These are phyloP conservation scores for Alternaria ethzedia DNA, from an alignment of 2,329 filamentous ascomycete genomes.

Conservation along the genomic window DNA sequence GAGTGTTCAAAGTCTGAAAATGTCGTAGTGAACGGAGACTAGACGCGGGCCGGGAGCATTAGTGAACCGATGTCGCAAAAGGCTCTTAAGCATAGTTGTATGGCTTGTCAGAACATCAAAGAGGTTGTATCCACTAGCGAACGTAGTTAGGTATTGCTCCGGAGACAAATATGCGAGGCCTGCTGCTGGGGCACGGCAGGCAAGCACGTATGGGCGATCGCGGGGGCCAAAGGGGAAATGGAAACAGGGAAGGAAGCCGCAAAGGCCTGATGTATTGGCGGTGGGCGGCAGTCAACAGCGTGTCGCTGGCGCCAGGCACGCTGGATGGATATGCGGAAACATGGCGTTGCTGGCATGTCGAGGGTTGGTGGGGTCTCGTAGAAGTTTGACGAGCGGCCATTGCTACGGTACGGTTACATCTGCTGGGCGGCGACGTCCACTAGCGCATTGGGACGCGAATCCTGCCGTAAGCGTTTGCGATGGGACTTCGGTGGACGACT, in stretches of 20 bases:
- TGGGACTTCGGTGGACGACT: slow-evolving; percentile 20
- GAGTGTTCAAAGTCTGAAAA: slow-evolving; percentile 25
- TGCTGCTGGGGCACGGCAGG: slow-evolving; percentile 38
- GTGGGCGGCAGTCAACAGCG: slow-evolving; percentile 17
- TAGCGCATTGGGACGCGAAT: slow-evolving; percentile 25
- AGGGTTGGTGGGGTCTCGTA: slow-evolving; percentile 35
- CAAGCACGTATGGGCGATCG: slow-evolving; percentile 38
- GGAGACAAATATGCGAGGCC: slow-evolving; percentile 32
- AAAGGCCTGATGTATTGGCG: slow-evolving; percentile 11
- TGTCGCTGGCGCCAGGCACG: slow-evolving; percentile 31
- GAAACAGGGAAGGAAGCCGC: slow-evolving; percentile 12
- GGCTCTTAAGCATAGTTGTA: slow-evolving; percentile 49
- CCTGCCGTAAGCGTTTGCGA: slow-evolving; percentile 19
- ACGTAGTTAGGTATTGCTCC: slow-evolving; percentile 40
- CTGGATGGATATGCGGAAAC: slow-evolving; percentile 26
- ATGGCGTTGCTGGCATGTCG: slow-evolving; percentile 33
- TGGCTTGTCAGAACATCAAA: slow-evolving; percentile 43
- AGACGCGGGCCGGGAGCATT: slow-evolving; percentile 44
- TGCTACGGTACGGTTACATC: slow-evolving; percentile 45
- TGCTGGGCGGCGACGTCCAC: slow-evolving; percentile 24
- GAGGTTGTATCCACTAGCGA: slow-evolving; percentile 50
- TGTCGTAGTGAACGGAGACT: slow-evolving; percentile 38
- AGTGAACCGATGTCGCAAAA: slow-evolving; percentile 48
- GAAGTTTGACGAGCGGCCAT: slow-evolving; percentile 26
- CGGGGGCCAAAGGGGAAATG: slow-evolving; percentile 20